These are phyloP conservation scores for Pythium sukuiense DNA, from an alignment of 352 stramenopile species.

Conservation along the genomic window DNA sequence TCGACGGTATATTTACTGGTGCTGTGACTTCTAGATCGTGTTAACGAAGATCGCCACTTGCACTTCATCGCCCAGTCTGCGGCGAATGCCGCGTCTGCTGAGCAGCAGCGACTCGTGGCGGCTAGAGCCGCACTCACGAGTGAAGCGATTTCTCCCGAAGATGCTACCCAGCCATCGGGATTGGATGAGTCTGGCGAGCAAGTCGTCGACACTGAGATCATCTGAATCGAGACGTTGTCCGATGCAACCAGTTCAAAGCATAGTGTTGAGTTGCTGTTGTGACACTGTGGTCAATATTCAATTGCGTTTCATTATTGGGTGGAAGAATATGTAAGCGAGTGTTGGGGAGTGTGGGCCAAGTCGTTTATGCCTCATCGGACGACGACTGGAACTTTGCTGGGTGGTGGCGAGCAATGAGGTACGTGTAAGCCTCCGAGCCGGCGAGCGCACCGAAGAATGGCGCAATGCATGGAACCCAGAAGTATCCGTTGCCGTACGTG, in stretches of 20 bases:
- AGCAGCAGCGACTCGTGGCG: constrained; percentile 9
- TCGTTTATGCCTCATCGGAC: constrained; percentile 29
- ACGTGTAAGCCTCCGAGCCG: constrained; percentile 63
- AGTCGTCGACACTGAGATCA: constrained; percentile 7
- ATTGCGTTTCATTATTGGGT: constrained; percentile 3
- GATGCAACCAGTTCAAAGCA: background rate
- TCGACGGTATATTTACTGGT: background rate
- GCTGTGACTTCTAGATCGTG: constrained; percentile 12
- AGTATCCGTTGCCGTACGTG: constrained; percentile 67
- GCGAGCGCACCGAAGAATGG: constrained; percentile 67
- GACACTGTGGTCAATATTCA: background rate
- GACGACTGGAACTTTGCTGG: constrained; percentile 46
- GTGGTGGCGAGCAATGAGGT: constrained; percentile 66
- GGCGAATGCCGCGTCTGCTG: constrained; percentile 8
- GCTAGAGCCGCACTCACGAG: constrained; percentile 9
- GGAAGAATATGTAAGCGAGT: constrained; percentile 12
- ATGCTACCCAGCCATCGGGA: background rate
- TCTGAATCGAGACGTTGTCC: background rate
- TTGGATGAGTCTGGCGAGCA: background rate
- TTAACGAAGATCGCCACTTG: constrained; percentile 26
- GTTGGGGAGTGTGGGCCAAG: background rate
- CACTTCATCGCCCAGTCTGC: constrained; percentile 28
- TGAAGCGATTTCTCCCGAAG: constrained; percentile 6
- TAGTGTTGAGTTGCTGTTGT: background rate
- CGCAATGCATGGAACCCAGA: constrained; percentile 72